Base-by-base conservation (phyloP, 176 grass and related monocot species). In the Aegilops speltoides region DNA sequence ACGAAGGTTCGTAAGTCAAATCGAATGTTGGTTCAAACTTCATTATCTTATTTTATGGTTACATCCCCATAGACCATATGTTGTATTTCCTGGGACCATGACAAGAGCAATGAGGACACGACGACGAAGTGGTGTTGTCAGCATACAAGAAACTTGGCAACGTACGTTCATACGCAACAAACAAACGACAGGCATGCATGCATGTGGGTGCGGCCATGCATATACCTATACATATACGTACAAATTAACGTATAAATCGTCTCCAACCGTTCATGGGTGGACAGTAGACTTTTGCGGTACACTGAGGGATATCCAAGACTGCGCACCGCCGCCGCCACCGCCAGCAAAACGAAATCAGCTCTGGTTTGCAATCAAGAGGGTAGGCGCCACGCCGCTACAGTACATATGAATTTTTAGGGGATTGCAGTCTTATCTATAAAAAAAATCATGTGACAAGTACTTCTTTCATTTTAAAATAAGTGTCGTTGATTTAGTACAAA, bases 231-330 rank as follows among this genome's bases (percentile, higher is more conserved):
- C 15, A 15, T 1, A 38, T 43, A 12, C 9, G 10, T 28, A 64
- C 73, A 43, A 41, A 57, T 19, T 22, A 57, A 14, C 41, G 32
- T 26, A 36, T 68, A 50, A 25, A 29, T 50, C 69, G 23, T 65
- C 57, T 43, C 74, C 50, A 17, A 20, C 34, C 57, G 23, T 66
- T 50, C 60, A 75, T 66, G 25, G 37, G 60, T 75, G 23, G 41
- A 48, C 54, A 75, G 60, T 74, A 46, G 77, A 75, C 82, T 84
- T 34, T 52, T 88, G 50, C 11, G 72, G 14, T 26, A 9, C 7
- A 14, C 3, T 10, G 43, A 76, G 24, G 69, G 69, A 24, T 73
- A 73, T 73, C 22, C 71, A 15, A 76, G 73, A n/a, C 7, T 63
- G 77, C 77, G 77, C 56, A 63, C n/a, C 36, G 19, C 3, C 54